Conservation (phyloP, 1,284 basidiomycete genomes). For the Rhodotorula sp. region DNA sequence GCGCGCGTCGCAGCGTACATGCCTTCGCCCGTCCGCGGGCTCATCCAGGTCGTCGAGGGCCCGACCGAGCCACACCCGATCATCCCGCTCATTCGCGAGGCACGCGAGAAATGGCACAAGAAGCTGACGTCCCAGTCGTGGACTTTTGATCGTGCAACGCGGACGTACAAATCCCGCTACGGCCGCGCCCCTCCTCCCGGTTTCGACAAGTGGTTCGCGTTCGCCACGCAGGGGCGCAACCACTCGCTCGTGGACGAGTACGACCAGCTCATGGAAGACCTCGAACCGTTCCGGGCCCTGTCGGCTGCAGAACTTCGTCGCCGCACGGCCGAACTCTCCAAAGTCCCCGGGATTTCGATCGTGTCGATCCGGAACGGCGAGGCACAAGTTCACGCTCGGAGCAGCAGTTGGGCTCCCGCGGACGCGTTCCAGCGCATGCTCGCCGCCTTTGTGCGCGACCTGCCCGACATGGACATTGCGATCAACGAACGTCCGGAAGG, state of each 20-base stretch:
- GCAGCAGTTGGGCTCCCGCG: constrained; percentile 62
- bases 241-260: constrained; percentile 88
- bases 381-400: constrained; percentile 56
- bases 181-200: constrained; percentile 76
- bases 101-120: constrained; percentile 23
- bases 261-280: constrained; percentile 73
- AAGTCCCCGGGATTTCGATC: constrained; percentile 44
- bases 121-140: constrained; percentile 40
- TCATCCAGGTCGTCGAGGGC: constrained; percentile 32
- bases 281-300: constrained; percentile 76
- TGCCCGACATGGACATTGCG: constrained; percentile 87
- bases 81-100: constrained; percentile 40
- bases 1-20: constrained; percentile 32
- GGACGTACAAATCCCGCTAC: constrained; percentile 76
- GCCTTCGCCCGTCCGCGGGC: constrained; percentile 29
- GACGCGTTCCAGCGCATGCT: constrained; percentile 69
- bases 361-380: constrained; percentile 43
- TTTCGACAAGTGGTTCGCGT: constrained; percentile 85
- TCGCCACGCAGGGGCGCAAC: constrained; percentile 64
- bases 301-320: constrained; percentile 68
- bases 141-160: constrained; percentile 59
- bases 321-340: constrained; percentile 61
- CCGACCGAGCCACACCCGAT: constrained; percentile 43
- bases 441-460: constrained; percentile 54
- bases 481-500: constrained; percentile 90